Conservation (phyloP, 192 early-diverging fungal genomes). For the Martensiomyces pterosporus region DNA sequence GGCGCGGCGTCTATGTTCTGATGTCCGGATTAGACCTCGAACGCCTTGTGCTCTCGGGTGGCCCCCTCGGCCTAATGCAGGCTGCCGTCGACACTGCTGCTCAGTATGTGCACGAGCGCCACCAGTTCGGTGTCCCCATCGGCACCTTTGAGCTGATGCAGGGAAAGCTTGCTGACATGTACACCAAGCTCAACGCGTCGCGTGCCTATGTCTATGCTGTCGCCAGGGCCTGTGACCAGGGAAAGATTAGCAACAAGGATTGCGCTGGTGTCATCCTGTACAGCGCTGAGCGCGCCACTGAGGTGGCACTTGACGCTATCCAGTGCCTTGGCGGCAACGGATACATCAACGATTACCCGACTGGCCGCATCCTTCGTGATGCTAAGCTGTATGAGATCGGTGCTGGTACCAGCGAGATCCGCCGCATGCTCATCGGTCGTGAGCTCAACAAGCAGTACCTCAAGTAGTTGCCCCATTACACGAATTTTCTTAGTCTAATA, state of each 20-base stretch:
- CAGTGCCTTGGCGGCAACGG: slow-evolving; percentile 96
- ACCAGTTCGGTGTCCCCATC: slow-evolving; percentile 82
- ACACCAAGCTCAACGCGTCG: slow-evolving; percentile 90
- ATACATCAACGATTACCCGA: slow-evolving; percentile 88
- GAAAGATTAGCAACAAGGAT: slow-evolving; percentile 80
- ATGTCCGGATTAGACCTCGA: slow-evolving; percentile 95
- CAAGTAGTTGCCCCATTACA: background rate
- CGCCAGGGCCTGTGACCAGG: slow-evolving; percentile 78
- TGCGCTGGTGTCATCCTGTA: slow-evolving; percentile 94
- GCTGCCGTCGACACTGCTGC: slow-evolving; percentile 72
- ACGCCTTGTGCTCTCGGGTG: slow-evolving; percentile 84
- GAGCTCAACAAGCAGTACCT: slow-evolving; percentile 67
- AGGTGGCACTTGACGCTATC: slow-evolving; percentile 87
- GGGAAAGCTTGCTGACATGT: slow-evolving; percentile 96
- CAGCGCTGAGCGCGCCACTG: slow-evolving; percentile 90
- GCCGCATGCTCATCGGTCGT: slow-evolving; percentile 85
- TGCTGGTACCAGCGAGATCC: slow-evolving; percentile 92
- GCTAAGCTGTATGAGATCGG: slow-evolving; percentile 97
- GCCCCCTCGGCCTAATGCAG: slow-evolving; percentile 92
- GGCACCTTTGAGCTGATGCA: slow-evolving; percentile 91
- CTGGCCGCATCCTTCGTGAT: slow-evolving; percentile 84
- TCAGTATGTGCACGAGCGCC: slow-evolving; percentile 81
- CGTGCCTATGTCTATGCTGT: slow-evolving; percentile 88
- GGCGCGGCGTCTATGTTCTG: slow-evolving; percentile 88
- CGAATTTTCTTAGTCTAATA: background rate